Evolutionary conservation across 2,329 filamentous ascomycete genomes (phyloP), one percentile per base, ranked within the genome.

Genomic region (Colletotrichum truncatum): DNA sequence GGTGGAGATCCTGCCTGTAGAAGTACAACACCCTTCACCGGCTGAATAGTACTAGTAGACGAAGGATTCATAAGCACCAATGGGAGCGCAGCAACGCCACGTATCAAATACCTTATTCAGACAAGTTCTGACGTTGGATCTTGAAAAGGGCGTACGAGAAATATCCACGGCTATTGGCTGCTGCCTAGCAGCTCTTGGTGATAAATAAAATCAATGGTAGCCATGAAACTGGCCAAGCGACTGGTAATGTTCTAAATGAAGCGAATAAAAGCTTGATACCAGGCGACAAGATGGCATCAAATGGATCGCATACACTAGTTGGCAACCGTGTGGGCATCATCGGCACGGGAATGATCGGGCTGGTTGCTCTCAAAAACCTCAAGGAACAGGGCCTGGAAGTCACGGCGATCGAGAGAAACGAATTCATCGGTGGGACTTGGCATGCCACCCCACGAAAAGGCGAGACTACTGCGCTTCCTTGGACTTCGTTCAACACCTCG

Each of bases 311-410:
- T 12, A 4, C 38, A 14, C 8, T 26, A 6, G 18, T 57, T 2
- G 71, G 72, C 10, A 62, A 63, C 4, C 66, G 72, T 43, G 70
- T 76, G 10, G 75, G 73, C 16, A 71, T 77, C 6, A 56, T 77
- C 12, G 68, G 68, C 2, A 48, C 51, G 8, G 67, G 68, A 4
- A 39, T 56, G 16, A 26, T 70, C 4, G 68, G 68, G 4, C 38
- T 70, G n/a, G 41, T 64, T 9, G 62, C 68, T 6, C 6, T 66
- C 12, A 69, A 70, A 52, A 56, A 70, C 12, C 39, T 69, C 21
- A 49, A 34, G 14, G 68, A 70, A 25, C 53, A 66, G 23, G 67
- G 62, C 12, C 59, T 70, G 6, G 16, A 63, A 7, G 53, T 60
- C 12, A 69, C 58, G 9, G 62, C 57, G 4, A 66, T 69, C 23